These are phyloP conservation scores for Pichia sp. DNA, from an alignment of 1,139 yeast genomes.

Conservation along the genomic window DNA sequence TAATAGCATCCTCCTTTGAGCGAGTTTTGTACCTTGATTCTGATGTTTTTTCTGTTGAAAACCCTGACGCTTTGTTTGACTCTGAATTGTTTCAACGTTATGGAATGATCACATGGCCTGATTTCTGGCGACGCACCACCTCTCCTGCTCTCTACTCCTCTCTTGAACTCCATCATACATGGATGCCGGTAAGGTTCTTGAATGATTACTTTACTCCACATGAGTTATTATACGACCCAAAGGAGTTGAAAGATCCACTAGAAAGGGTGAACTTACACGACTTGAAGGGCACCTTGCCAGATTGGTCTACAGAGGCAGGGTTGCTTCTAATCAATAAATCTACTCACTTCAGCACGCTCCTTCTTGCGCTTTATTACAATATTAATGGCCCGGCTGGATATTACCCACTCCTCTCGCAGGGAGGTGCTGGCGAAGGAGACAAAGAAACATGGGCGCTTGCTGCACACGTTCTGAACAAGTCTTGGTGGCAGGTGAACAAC, in stretches of 20 bases:
- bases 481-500: constrained; percentile 48
- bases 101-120: constrained; percentile 62
- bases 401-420: constrained; percentile 58
- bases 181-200: constrained; percentile 32
- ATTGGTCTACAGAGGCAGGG: constrained; percentile 62
- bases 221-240: constrained; percentile 7
- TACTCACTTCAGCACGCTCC: constrained; percentile 46
- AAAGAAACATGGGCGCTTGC: constrained; percentile 64
- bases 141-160: constrained; percentile 56
- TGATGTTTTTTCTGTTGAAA: constrained; percentile 57
- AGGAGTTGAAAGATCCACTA: constrained; percentile 6
- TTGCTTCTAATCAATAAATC: constrained; percentile 52
- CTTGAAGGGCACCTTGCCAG: constrained; percentile 53
- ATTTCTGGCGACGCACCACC: constrained; percentile 63
- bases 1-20: constrained; percentile 57
- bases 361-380: constrained; percentile 54
- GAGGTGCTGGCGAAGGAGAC: constrained; percentile 68
- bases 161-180: constrained; percentile 39
- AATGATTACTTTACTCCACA: constrained; percentile 25
- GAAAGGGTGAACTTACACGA: constrained; percentile 43
- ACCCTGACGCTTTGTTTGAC: constrained; percentile 50
- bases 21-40: constrained; percentile 61
- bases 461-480: constrained; percentile 45
- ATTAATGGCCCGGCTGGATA: constrained; percentile 55
- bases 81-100: constrained; percentile 34